Conservation (phyloP, 352 stramenopile species). For the Globisporangium recalcitrans region DNA sequence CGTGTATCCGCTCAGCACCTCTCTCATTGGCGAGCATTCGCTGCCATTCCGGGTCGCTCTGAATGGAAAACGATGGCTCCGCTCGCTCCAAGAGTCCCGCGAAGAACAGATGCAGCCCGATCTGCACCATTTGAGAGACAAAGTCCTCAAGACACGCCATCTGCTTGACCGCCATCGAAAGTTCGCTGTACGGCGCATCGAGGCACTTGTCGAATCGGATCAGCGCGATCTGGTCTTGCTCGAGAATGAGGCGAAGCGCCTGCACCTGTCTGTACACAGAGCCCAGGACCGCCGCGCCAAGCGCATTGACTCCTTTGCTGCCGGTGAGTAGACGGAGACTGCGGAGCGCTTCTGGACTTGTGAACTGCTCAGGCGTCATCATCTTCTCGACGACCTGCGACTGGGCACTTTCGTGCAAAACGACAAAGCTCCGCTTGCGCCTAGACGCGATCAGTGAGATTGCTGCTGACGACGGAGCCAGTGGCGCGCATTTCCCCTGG, state of each 20-base stretch:
- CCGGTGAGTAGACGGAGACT: conserved; percentile 19
- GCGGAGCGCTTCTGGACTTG: conserved; percentile 5
- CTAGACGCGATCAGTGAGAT: conserved; percentile 7
- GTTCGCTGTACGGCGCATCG: conserved; percentile 20
- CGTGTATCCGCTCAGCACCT: background rate
- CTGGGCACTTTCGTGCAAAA: background rate
- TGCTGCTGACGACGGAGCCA: background rate
- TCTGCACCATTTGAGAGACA: conserved; percentile 1
- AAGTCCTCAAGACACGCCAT: conserved; percentile 26
- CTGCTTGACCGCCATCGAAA: conserved; percentile 25
- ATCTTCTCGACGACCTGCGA: background rate
- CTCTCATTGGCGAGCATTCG: conserved; percentile 14
- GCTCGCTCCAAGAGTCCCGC: conserved; percentile 9
- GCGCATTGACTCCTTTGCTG: background rate
- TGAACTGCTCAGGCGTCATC: conserved; percentile 7
- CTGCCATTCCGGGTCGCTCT: background rate
- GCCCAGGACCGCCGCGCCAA: conserved; percentile 1
- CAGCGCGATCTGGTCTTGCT: conserved; percentile 30
- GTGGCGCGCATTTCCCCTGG: conserved; percentile 17
- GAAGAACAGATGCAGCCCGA: conserved; percentile 20
- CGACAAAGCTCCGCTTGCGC: conserved; percentile 2
- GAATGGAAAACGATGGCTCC: background rate
- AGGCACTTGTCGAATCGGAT: conserved; percentile 25
- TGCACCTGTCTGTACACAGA: conserved; percentile 14
- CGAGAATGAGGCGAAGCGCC: conserved; percentile 15